Percentiles rank a stretch among this genome's conserved stretches.
These are phyloP conservation scores for Cynanchum wilfordii DNA, from an alignment of 257 asterid genomes.

Conservation along the genomic window DNA sequence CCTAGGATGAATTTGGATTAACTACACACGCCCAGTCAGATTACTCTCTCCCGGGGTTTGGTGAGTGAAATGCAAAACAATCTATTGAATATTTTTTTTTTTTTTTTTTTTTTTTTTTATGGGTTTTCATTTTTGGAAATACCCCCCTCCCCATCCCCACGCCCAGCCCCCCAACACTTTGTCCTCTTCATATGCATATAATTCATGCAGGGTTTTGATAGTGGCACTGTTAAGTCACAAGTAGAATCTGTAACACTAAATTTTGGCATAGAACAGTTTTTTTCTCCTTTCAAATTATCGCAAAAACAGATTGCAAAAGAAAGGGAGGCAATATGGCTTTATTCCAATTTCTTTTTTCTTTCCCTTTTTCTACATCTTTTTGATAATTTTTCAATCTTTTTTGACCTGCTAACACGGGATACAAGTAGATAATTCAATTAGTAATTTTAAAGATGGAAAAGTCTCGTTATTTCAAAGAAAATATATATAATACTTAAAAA, in stretches of 20 bases:
- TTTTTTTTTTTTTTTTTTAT: not conserved
- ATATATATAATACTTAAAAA: too few species aligned
- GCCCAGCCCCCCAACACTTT: not conserved
- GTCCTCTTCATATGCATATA: conserved; percentile 12
- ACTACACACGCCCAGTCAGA: not conserved
- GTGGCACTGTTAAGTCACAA: conserved; percentile 5
- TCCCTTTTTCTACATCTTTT: too few species aligned
- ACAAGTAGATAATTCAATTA: too few species aligned
- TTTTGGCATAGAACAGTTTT: conserved; percentile 11
- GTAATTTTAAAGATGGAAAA: too few species aligned
- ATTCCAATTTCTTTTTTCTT: not conserved
- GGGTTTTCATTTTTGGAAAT: not conserved
- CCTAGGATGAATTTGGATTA: not conserved
- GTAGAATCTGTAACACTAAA: conserved; percentile 14
- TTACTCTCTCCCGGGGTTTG: not conserved
- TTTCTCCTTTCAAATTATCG: not conserved
- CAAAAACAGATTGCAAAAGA: not conserved
- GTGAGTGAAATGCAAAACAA: not conserved
- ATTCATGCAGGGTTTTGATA: conserved; percentile 10
- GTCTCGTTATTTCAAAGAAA: too few species aligned
- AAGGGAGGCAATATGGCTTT: not conserved
- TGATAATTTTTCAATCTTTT: too few species aligned
- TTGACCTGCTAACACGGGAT: too few species aligned
- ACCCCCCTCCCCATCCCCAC: not conserved
- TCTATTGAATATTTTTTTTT: not conserved